Evolutionary conservation across 768 basidiomycete genomes (phyloP).

Genomic region (Mycena floridula): DNA sequence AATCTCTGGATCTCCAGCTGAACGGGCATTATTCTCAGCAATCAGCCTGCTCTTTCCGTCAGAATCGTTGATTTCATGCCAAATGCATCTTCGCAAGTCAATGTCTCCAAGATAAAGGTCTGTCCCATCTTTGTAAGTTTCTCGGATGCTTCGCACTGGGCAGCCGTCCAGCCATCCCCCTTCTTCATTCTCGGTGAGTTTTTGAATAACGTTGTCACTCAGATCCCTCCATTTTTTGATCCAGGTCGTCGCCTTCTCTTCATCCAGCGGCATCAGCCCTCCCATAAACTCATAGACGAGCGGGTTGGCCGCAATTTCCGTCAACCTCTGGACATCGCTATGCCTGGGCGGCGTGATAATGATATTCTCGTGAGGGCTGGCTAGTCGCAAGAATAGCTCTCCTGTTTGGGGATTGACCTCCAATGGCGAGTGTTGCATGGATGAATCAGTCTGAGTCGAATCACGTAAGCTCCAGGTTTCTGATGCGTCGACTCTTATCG

Average conservation of each 20-base stretch:
- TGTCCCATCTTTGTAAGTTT: constrained; percentile 27
- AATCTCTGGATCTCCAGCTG: constrained; percentile 38
- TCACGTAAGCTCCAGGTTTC: too few relatives aligned
- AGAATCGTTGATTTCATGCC: constrained; percentile 20
- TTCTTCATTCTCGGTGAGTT: background rate
- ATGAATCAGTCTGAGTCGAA: too few relatives aligned
- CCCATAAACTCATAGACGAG: too few relatives aligned
- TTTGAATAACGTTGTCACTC: background rate
- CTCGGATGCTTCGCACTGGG: constrained; percentile 38
- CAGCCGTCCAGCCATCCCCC: constrained; percentile 22
- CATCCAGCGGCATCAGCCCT: background rate
- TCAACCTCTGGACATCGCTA: constrained; percentile 30
- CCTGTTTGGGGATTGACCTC: constrained; percentile 25
- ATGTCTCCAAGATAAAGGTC: constrained; percentile 26
- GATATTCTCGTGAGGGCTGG: constrained; percentile 31
- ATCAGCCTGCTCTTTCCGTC: constrained; percentile 21
- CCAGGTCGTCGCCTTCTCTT: background rate
- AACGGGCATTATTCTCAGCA: constrained; percentile 29
- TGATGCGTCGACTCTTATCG: too few relatives aligned
- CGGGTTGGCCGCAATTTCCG: background rate
- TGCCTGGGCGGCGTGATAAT: constrained; percentile 40
- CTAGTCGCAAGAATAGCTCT: constrained; percentile 40
- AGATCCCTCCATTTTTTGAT: background rate
- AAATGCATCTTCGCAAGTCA: constrained; percentile 22
- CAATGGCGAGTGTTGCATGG: constrained; percentile 15